Base-by-base conservation (phyloP, 140 eudicot genomes). In the Stevia rebaudiana region DNA sequence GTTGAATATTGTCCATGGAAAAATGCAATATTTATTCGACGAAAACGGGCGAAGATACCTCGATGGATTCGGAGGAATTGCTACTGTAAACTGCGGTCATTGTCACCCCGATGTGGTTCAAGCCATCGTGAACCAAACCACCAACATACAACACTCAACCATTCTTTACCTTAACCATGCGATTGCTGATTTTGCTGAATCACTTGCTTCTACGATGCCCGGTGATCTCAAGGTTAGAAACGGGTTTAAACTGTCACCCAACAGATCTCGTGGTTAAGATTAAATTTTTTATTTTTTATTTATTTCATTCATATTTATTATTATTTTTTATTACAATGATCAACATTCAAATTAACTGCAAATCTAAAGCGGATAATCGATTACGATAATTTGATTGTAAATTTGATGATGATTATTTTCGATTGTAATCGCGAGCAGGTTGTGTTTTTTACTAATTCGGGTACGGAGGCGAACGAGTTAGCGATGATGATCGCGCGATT, bases 41-140 rank as follows among this genome's bases (percentile, higher is more conserved):
- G 98, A 90, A 28, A 73, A 70, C 10, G 98, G 98, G 50, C 79
- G 85, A 19, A 72, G 98, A 74, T 90, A 74, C 58, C 74, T 90
- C 5, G 98, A 90, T 58, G 90, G 84, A 3, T 90, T 90, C 24
- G 95, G 95, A 42, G 98, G 98, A 44, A 90, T 90, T 33, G 98
- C 95, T 37, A 90, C 98, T 0, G 98, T 90, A 43, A 78, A 65
- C 43, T 87, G 95, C 30, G 98, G 98, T 17, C 98, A 90, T 72
- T 82, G 98, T 73, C 98, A 90, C 74, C 95, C 95, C 31, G 90
- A 87, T 40, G 95, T 90, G 76, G 89, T 87, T 43, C 52, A 74
- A 68, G 90, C 98, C 37, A 87, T 90, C 18, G 78, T 80, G 42
- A 60, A 82, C 31, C 98, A 90, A 73, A 84, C 85, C 6, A 72